Conservation (phyloP, 805 yeast species). For the Maudiozyma saulgeensis region DNA sequence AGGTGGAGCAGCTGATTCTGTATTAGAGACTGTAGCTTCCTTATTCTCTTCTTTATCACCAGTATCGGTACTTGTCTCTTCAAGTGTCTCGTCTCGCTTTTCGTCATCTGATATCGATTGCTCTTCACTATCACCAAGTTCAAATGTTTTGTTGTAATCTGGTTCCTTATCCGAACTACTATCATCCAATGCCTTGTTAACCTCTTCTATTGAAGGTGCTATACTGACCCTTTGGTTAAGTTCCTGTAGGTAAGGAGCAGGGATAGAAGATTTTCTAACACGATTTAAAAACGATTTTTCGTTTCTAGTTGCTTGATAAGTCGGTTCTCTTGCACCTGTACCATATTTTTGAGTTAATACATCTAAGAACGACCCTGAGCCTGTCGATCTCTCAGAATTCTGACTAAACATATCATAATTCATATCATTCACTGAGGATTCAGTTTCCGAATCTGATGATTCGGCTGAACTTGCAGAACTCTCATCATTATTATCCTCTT, state of each 20-base stretch:
- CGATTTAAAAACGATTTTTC: slow-evolving; percentile 24
- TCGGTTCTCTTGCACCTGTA: slow-evolving; percentile 15
- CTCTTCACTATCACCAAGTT: background rate
- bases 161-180: background rate
- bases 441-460: slow-evolving; percentile 3
- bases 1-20: background rate
- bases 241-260: slow-evolving; percentile 22
- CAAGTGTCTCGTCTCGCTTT: background rate
- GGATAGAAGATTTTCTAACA: slow-evolving; percentile 18
- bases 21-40: too few species aligned
- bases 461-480: slow-evolving; percentile 5
- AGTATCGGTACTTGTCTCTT: background rate
- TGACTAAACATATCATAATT: slow-evolving; percentile 4
- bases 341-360: slow-evolving; percentile 28
- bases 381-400: slow-evolving; percentile 5
- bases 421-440: slow-evolving; percentile 3
- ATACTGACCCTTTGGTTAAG: slow-evolving; percentile 14
- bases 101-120: background rate
- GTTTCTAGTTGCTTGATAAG: slow-evolving; percentile 2
- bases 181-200: background rate
- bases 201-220: slow-evolving; percentile 4
- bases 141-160: background rate
- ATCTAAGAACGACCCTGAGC: slow-evolving; percentile 25
- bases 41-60: background rate
- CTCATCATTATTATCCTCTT: background rate